Conservation (phyloP, 2,329 filamentous ascomycete genomes). For the Iodosphaeria phyllophila region DNA sequence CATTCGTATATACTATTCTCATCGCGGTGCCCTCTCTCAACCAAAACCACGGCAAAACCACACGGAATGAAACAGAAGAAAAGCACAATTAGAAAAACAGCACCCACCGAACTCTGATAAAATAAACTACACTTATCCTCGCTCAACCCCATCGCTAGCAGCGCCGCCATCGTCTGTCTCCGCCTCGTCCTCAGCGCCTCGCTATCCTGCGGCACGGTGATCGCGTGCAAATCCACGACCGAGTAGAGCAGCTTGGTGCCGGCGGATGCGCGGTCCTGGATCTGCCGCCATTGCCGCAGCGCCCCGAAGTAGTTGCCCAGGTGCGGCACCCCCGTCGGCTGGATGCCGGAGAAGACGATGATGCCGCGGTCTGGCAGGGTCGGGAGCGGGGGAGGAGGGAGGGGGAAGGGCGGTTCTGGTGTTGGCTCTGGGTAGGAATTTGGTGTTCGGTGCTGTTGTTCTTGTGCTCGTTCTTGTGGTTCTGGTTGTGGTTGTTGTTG, state of each 20-base stretch:
- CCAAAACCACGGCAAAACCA: no score
- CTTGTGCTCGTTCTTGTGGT: no score
- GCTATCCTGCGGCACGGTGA: constrained; percentile 58
- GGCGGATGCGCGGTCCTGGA: constrained; percentile 46
- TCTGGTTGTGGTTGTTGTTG: no score
- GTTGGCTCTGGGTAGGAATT: no score
- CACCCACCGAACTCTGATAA: constrained; percentile 58
- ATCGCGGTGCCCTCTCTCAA: no score
- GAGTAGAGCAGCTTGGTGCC: constrained; percentile 58
- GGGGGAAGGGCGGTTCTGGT: no score
- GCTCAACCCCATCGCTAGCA: constrained; percentile 72
- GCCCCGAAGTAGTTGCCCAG: constrained; percentile 92
- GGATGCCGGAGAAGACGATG: constrained; percentile 85
- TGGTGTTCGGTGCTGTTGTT: no score
- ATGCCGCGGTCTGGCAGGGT: constrained; percentile 1
- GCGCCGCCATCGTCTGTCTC: constrained; percentile 56
- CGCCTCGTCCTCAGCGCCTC: constrained; percentile 42
- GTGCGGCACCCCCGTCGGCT: constrained; percentile 87
- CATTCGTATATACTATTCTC: no score
- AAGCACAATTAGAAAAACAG: no score
- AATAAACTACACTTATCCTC: constrained; percentile 65
- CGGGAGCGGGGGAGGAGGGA: no score
- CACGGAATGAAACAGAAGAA: no score
- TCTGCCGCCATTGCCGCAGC: constrained; percentile 63
- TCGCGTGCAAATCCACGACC: constrained; percentile 84